Evolutionary conservation across 495 filamentous ascomycete genomes (phyloP).

Genomic region (Aspergillus biplanus): DNA sequence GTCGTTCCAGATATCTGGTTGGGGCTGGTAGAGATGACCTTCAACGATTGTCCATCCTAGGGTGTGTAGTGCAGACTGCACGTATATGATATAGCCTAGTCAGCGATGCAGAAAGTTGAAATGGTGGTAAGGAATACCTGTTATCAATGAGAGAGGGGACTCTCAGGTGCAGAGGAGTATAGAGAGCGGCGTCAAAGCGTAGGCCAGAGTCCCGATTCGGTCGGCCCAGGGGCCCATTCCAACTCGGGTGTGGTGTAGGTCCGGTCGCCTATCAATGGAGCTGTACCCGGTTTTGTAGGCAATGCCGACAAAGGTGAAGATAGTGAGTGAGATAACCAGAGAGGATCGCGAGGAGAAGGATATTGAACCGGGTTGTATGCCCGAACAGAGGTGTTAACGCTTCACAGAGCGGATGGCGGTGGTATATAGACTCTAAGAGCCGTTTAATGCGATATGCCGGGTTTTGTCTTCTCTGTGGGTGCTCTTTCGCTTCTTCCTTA

Average conservation of each 20-base stretch:
- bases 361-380: conserved; percentile 45
- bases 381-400: conserved; percentile 28
- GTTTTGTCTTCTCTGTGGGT: no score
- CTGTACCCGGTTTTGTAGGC: conserved; percentile 63
- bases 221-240: conserved; percentile 64
- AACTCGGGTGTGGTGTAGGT: conserved; percentile 57
- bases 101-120: conserved; percentile 74
- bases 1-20: conserved; percentile 54
- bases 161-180: conserved; percentile 62
- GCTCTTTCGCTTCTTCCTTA: no score
- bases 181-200: conserved; percentile 66
- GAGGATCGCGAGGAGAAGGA: conserved; percentile 54
- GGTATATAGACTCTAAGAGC: no score
- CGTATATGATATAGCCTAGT: conserved; percentile 65
- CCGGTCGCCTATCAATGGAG: conserved; percentile 51
- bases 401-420: no score
- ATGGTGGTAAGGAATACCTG: conserved; percentile 66
- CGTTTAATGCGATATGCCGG: no score
- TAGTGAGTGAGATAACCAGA: conserved; percentile 55
- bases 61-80: conserved; percentile 64
- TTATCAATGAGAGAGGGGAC: conserved; percentile 61
- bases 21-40: conserved; percentile 63
- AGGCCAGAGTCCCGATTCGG: conserved; percentile 65
- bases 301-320: conserved; percentile 67
- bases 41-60: conserved; percentile 68